Evolutionary conservation across 2,329 filamentous ascomycete species (phyloP).

Genomic region (Monosporascus sp.): DNA sequence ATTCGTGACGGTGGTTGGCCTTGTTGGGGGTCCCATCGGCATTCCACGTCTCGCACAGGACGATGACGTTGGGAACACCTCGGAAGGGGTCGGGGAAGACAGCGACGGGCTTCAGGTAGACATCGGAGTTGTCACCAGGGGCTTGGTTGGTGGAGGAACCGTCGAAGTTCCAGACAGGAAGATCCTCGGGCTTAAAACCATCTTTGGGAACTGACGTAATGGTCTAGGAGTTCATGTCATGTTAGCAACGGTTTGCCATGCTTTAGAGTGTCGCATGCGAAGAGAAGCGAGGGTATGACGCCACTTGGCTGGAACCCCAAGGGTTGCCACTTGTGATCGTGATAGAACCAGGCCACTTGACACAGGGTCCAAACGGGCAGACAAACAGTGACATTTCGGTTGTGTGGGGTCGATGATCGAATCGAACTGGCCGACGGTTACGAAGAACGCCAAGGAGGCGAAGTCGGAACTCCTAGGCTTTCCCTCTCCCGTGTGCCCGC

Average conservation of each 20-base stretch:
- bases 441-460: slow-evolving; percentile 13
- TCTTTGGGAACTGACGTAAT: slow-evolving; percentile 40
- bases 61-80: slow-evolving; percentile 83
- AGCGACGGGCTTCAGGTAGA: slow-evolving; percentile 89
- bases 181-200: slow-evolving; percentile 44
- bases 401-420: not conserved
- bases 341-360: not conserved
- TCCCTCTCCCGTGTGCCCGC: slow-evolving; percentile 3
- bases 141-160: slow-evolving; percentile 91
- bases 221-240: slow-evolving; percentile 33
- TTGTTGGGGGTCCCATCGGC: slow-evolving; percentile 94
- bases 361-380: not conserved
- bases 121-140: slow-evolving; percentile 91
- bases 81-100: slow-evolving; percentile 93
- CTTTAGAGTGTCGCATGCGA: not conserved
- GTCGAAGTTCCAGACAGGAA: slow-evolving; percentile 53
- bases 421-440: not conserved
- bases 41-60: slow-evolving; percentile 93
- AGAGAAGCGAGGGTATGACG: not conserved
- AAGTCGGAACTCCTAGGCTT: slow-evolving; percentile 18
- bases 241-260: slow-evolving; percentile 7
- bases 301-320: not conserved
- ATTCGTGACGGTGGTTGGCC: slow-evolving; percentile 96
- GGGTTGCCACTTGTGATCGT: too few species aligned
- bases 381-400: not conserved